Base-by-base conservation (phyloP, 176 grass and related monocot genomes). In the Eleusine indica region DNA sequence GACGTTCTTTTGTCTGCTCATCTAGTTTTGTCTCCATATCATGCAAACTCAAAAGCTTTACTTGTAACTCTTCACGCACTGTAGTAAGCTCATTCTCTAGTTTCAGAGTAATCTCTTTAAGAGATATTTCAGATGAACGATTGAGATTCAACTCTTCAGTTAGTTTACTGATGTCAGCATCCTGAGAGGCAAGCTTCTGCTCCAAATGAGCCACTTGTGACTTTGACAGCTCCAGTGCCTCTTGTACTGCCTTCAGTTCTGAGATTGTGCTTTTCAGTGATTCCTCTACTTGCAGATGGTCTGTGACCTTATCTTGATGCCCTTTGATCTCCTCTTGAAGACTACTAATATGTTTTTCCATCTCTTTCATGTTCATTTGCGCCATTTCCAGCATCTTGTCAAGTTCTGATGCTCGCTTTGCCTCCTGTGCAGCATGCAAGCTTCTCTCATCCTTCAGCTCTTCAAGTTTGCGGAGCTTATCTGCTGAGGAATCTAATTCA, bases 311-410 rank as follows among this genome's bases (percentile, higher is more conserved):
- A 54, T 80, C 83, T 77, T 93, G 78, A 46, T 93, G 84, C 9
- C 84, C 86, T 72, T 89, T 89, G 71, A 97, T 75, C 73, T 91
- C 88, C 71, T 93, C 80, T 74, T 93, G 85, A 79, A 94, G 85
- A 85, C 66, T 86, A 84, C 67, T 70, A 61, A 93, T 93, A 48
- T 93, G 77, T 48, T 47, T 71, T 91, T 98, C 90, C 84, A 91
- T 87, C 47, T 95, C 91, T 82, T 95, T 98, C 75, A 78, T 83
- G 82, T 91, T 90, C 15, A 35, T 74, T 41, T 88, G 85, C 61
- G 84, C 82, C 49, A 53, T 18, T 88, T 95, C 90, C 28, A 98
- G 89, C 85, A 86, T 90, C 80, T 91, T 90, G 58, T 92, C 89
- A 83, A 94, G 83, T 86, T 95, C 91, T 49, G 89, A 82, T 22